phyloP scores from a whole-genome alignment of 139 green algal genomes.

The Gonium pectorale region DNA sequence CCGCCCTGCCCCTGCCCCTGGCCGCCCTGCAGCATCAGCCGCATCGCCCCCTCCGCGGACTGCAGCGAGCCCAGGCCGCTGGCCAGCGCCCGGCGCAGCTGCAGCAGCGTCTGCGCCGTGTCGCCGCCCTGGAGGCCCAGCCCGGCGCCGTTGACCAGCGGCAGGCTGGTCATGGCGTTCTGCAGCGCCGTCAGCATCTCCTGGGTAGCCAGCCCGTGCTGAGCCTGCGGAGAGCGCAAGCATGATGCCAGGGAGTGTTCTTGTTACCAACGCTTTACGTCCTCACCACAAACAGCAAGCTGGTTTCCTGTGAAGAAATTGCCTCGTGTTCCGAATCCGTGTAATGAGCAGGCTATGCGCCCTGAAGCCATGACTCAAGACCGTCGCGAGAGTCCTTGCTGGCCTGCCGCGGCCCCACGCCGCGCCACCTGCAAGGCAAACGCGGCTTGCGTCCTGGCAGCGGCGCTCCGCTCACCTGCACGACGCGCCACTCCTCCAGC shows the following conservation, averaged over 20 bases:
- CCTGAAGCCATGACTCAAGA: too few species aligned
- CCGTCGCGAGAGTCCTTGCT: too few species aligned
- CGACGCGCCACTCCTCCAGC: conserved; percentile 18
- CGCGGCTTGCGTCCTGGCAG: too few species aligned
- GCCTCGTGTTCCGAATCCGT: too few species aligned
- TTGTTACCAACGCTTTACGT: too few species aligned
- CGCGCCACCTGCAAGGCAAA: too few species aligned
- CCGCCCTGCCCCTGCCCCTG: neutral
- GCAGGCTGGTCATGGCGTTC: conserved; percentile 37
- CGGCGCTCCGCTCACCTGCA: neutral
- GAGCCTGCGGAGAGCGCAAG: conserved; percentile 1
- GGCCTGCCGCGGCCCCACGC: too few species aligned
- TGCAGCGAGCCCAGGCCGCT: neutral
- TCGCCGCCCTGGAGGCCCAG: neutral
- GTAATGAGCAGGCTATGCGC: too few species aligned
- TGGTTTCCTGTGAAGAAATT: too few species aligned
- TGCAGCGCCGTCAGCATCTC: conserved; percentile 35
- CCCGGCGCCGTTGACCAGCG: conserved; percentile 34
- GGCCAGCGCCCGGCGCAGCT: neutral
- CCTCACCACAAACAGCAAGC: too few species aligned
- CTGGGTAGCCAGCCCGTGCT: neutral
- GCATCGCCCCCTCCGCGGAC: conserved; percentile 2
- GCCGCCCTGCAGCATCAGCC: neutral
- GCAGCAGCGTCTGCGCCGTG: neutral
- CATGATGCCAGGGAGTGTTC: too few species aligned